Conservation (phyloP, 2,329 filamentous ascomycete species). For the Colletotrichum limetticola region DNA sequence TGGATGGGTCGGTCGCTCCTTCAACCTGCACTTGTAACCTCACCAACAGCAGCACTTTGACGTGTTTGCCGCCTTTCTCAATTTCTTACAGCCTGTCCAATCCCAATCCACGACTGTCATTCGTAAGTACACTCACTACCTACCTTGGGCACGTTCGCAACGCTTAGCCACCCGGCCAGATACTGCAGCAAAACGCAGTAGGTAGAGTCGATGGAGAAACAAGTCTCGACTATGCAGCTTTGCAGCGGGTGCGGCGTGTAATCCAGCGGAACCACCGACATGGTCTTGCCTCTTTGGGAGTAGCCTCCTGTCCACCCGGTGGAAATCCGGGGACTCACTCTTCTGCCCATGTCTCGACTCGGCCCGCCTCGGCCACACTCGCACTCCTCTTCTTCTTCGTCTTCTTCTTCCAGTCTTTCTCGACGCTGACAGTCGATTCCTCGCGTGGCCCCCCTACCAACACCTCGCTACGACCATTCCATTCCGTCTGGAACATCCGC, state of each 20-base stretch:
- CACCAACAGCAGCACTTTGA: not conserved
- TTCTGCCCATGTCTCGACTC: not conserved
- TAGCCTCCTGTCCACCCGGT: conserved; percentile 4
- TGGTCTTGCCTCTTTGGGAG: not conserved
- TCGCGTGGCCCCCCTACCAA: too few species aligned
- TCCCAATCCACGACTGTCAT: not conserved
- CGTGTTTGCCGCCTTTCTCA: not conserved
- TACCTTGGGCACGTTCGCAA: too few species aligned
- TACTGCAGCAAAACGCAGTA: not conserved
- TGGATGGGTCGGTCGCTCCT: not conserved
- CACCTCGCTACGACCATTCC: not conserved
- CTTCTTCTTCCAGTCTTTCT: not conserved
- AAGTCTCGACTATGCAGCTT: not conserved
- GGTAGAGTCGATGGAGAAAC: not conserved
- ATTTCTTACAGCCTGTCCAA: not conserved
- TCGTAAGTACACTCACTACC: too few species aligned
- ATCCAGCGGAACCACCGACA: conserved; percentile 2
- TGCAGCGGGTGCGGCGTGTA: not conserved
- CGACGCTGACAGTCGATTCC: too few species aligned
- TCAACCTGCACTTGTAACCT: not conserved
- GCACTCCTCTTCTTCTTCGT: not conserved
- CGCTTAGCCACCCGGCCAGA: not conserved
- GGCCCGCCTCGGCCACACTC: conserved; percentile 4
- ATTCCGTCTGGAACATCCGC: not conserved
- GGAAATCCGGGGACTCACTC: conserved; percentile 6